Base-by-base conservation (phyloP, 2,329 filamentous ascomycete species). In the Rhynchosporium agropyri region DNA sequence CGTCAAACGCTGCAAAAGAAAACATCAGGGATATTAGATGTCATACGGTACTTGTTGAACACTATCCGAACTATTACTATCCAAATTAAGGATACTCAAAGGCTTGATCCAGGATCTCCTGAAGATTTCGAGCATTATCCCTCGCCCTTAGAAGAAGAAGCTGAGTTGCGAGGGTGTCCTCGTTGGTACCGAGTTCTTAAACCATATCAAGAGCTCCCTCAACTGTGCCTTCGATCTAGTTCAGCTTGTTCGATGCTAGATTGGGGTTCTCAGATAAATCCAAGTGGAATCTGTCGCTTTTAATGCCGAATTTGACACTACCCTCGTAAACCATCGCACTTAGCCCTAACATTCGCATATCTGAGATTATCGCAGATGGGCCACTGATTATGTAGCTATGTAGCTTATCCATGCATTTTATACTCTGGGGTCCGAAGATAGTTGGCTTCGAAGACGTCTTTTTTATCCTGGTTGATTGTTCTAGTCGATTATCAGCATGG, bases 111-210 rank as follows among this genome's bases (percentile, higher is more conserved):
- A 43, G 40, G 15, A 43, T n/a, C 40, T 43, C 40, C 40, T n/a
- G 40, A 43, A 43, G 40, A 43, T 43, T n/a, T 43, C 40, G 40
- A 43, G 40, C 40, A 43, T 43, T 43, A 43, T 43, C 15, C 40
- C 40, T 43, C 15, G 15, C 40, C 15, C 9, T 43, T 43, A 1
- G 10, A 43, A 43, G 40, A 43, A 43, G 40, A 43, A 13, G 40
- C 43, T 45, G 43, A 45, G 43, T 45, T 45, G 43, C 43, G 43
- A 15, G 43, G 43, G 43, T 45, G 13, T 45, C 43, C 43, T 45
- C 5, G 43, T 20, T 45, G 12, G 15, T 45, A 45, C 43, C 43
- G 43, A 45, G 43, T 45, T 20, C 43, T 15, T 45, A 45, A 45
- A 45, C 15, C n/a, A 45, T 45, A 45, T 45, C 15, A 45, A 45